These are phyloP conservation scores for Microcos paniculata DNA, from an alignment of 345 rosid genomes.

Conservation along the genomic window DNA sequence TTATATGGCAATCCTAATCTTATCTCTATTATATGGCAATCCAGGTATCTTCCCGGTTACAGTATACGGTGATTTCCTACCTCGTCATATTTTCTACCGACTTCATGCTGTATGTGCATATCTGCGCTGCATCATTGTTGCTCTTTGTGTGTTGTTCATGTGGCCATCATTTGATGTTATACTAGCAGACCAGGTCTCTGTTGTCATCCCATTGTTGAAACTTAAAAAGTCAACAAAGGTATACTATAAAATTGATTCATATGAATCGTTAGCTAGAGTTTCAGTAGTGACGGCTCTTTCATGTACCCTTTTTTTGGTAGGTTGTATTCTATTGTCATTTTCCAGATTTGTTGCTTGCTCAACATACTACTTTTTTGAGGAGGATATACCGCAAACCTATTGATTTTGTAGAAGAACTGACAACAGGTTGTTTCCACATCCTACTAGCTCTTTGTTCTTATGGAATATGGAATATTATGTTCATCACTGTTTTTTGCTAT, in stretches of 20 bases:
- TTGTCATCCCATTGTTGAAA: constrained; percentile 75
- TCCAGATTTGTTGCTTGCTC: constrained; percentile 82
- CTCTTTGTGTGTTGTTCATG: constrained; percentile 63
- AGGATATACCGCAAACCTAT: constrained; percentile 81
- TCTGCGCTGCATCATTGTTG: constrained; percentile 76
- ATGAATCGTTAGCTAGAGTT: constrained; percentile 1
- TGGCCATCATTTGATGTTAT: constrained; percentile 81
- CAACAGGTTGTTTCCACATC: constrained; percentile 55
- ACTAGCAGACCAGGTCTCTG: constrained; percentile 83
- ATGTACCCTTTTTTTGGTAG: constrained; percentile 30
- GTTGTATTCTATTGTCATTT: constrained; percentile 96
- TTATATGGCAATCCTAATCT: constrained; percentile 13
- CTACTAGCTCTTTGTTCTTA: neutral
- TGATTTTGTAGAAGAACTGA: constrained; percentile 73
- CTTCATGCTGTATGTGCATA: constrained; percentile 89
- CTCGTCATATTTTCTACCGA: constrained; percentile 77
- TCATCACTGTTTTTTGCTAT: neutral
- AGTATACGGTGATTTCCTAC: constrained; percentile 80
- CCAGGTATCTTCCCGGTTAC: constrained; percentile 77
- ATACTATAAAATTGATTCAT: constrained; percentile 11
- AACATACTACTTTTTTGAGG: constrained; percentile 75
- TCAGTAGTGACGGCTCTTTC: neutral
- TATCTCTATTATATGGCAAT: neutral
- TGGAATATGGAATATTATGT: neutral
- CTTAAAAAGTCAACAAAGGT: constrained; percentile 75